Evolutionary conservation across 345 rosid species (phyloP).

Genomic region (Eucalyptus coolabah): DNA sequence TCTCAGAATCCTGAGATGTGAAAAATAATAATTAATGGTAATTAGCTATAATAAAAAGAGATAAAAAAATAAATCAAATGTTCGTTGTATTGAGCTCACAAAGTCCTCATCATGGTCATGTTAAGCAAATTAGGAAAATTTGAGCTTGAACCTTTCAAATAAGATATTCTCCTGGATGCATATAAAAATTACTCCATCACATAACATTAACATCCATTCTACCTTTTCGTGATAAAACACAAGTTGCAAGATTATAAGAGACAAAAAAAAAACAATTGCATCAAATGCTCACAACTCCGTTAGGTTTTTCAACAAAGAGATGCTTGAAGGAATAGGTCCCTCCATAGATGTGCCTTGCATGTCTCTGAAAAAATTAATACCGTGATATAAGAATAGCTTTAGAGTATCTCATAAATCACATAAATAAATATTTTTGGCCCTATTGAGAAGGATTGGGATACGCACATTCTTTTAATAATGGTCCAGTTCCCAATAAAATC

Average conservation of each 20-base stretch:
- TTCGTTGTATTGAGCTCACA: constrained; percentile 34
- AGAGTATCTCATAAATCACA: neutral
- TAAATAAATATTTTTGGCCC: neutral
- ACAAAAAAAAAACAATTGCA: neutral
- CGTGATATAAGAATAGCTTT: neutral
- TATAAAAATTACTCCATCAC: neutral
- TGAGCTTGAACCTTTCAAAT: constrained; percentile 48
- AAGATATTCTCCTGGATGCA: constrained; percentile 57
- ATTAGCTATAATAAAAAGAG: neutral
- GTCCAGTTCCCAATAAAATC: constrained; percentile 84
- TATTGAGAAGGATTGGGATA: neutral
- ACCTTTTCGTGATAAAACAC: neutral
- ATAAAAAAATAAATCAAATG: neutral
- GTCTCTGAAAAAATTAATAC: constrained; percentile 26
- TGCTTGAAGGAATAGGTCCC: constrained; percentile 21
- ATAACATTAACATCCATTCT: neutral
- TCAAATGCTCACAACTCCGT: constrained; percentile 34
- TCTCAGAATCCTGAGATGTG: constrained; percentile 36
- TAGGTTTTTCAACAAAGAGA: constrained; percentile 42
- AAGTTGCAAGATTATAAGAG: neutral
- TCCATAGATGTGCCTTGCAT: constrained; percentile 51
- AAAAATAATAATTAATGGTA: neutral
- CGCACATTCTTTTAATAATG: constrained; percentile 44
- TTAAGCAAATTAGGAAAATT: constrained; percentile 37
- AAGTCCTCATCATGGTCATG: neutral